Percentiles rank a stretch among this genome's conserved stretches.
phyloP scores from a whole-genome alignment of 805 yeast species.

The Nakazawaea siamensis region DNA sequence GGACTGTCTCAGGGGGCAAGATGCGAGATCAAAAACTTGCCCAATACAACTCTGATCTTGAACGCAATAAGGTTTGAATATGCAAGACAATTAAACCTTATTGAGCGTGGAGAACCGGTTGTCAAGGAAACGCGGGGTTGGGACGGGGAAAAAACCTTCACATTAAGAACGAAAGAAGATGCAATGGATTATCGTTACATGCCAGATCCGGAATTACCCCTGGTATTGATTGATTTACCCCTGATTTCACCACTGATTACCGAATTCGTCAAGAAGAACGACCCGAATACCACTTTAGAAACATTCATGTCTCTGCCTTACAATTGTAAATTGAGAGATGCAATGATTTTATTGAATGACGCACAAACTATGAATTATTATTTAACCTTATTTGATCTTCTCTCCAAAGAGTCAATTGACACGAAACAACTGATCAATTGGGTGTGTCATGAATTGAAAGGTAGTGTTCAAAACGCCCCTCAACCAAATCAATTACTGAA shows the following conservation, averaged over 20 bases:
- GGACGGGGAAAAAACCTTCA: constrained; percentile 68
- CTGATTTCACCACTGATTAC: constrained; percentile 33
- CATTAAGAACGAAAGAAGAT: constrained; percentile 69
- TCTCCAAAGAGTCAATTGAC: constrained; percentile 14
- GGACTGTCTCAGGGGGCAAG: constrained; percentile 61
- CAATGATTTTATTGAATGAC: constrained; percentile 54
- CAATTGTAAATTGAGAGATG: constrained; percentile 60
- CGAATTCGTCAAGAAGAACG: constrained; percentile 33
- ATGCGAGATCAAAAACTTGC: constrained; percentile 84
- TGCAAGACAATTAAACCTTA: constrained; percentile 50
- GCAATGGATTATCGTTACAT: constrained; percentile 85
- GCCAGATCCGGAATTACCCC: constrained; percentile 88
- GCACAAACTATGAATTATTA: constrained; percentile 45
- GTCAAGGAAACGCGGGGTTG: constrained; percentile 78
- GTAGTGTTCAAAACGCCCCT: constrained; percentile 48
- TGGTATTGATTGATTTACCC: constrained; percentile 34
- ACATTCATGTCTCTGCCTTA: constrained; percentile 40
- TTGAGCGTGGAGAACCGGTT: constrained; percentile 25
- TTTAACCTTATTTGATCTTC: constrained; percentile 27
- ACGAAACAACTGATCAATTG: constrained; percentile 56
- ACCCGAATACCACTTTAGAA: constrained; percentile 53
- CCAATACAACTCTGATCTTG: constrained; percentile 73
- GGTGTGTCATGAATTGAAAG: constrained; percentile 76
- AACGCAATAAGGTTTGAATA: constrained; percentile 73
- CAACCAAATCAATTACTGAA: constrained; percentile 38